phyloP scores from a whole-genome alignment of 2,329 filamentous ascomycete species.

The Phaeosphaeriaceae sp. region DNA sequence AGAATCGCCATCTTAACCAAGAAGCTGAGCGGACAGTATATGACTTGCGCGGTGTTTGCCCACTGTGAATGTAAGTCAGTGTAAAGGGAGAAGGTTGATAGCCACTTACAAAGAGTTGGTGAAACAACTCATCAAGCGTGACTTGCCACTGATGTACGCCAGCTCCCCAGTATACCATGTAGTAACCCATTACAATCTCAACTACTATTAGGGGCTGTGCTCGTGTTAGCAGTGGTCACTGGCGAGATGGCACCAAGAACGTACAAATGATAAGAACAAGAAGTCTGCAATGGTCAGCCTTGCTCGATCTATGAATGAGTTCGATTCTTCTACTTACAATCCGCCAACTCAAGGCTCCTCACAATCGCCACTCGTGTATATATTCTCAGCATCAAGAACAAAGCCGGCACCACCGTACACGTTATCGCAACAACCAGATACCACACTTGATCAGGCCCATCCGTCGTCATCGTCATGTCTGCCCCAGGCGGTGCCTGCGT shows the following conservation, averaged over 20 bases:
- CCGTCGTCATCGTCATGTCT: constrained; percentile 26
- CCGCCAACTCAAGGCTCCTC: constrained; percentile 28
- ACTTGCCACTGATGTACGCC: constrained; percentile 42
- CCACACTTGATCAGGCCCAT: constrained; percentile 32
- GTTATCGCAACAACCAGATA: constrained; percentile 27
- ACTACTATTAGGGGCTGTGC: constrained; percentile 28
- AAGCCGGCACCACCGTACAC: constrained; percentile 27
- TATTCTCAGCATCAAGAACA: constrained; percentile 27
- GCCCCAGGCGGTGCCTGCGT: constrained; percentile 25
- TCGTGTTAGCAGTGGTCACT: constrained; percentile 2
- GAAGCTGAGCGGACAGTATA: constrained; percentile 37
- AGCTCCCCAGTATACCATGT: constrained; percentile 36
- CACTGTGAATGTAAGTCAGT: constrained; percentile 19
- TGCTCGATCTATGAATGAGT: too few species aligned
- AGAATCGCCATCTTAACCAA: constrained; percentile 37
- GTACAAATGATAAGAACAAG: constrained; percentile 31
- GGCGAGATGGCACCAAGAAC: neutral
- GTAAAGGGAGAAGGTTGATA: neutral
- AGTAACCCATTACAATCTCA: constrained; percentile 29
- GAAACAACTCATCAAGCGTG: constrained; percentile 29
- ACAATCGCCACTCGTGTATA: constrained; percentile 34
- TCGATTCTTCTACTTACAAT: constrained; percentile 24
- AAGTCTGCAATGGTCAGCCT: constrained; percentile 25
- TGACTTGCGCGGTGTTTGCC: constrained; percentile 31
- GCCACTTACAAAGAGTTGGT: constrained; percentile 30